A percentile compares a stretch with the other conserved stretches of the same genome.
Evolutionary conservation across 2,329 filamentous ascomycete species (phyloP).

Genomic region (Pseudopyricularia javanii): DNA sequence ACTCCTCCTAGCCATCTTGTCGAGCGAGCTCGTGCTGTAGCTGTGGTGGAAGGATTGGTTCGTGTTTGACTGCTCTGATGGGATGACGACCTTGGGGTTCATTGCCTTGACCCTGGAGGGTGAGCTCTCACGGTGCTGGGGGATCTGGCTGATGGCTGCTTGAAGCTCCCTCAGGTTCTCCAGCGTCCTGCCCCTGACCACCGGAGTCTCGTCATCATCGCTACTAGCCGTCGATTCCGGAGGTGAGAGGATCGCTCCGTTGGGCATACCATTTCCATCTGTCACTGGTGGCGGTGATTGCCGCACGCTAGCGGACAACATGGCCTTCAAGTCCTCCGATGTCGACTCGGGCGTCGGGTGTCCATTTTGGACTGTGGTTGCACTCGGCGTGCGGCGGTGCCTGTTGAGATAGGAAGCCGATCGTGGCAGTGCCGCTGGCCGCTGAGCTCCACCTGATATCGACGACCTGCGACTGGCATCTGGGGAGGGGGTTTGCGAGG

Average conservation of each 20-base stretch:
- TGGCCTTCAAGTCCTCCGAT: conserved; percentile 34
- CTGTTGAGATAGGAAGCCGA: conserved; percentile 55
- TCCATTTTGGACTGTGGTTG: conserved; percentile 13
- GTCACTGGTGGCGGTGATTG: conserved; percentile 77
- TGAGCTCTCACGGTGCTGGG: conserved; percentile 49
- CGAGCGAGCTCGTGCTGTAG: conserved; percentile 33
- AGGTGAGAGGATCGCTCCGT: conserved; percentile 78
- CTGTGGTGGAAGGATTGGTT: conserved; percentile 22
- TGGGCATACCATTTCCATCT: conserved; percentile 60
- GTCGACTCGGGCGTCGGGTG: conserved; percentile 36
- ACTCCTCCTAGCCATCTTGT: conserved; percentile 27
- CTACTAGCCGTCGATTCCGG: conserved; percentile 80
- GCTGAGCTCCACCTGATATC: conserved; percentile 30
- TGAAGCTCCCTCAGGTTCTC: conserved; percentile 57
- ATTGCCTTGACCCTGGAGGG: conserved; percentile 21
- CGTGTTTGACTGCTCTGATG: not conserved
- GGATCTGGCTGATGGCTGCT: conserved; percentile 71
- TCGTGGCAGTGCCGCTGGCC: conserved; percentile 41
- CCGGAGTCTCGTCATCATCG: conserved; percentile 59
- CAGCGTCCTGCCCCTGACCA: conserved; percentile 33
- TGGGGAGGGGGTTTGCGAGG: conserved; percentile 44
- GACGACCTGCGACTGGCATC: conserved; percentile 46
- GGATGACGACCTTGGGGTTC: not conserved
- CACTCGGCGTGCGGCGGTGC: conserved; percentile 47
- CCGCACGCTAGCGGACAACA: conserved; percentile 46